Conservation (phyloP, 1,284 basidiomycete genomes). For the Marasmius oreades region DNA sequence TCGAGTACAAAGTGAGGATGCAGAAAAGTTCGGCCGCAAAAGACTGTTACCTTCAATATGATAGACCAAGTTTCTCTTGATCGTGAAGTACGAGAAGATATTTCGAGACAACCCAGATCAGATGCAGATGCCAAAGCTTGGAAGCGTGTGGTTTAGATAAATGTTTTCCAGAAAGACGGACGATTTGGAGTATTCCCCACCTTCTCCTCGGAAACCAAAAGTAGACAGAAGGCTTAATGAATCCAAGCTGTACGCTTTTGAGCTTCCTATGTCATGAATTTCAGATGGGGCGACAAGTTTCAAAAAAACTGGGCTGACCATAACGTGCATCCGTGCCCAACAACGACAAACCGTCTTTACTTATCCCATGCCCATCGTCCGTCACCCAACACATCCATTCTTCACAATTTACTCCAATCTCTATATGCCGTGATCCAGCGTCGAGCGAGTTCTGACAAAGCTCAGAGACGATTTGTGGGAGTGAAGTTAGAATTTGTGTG, state of each 20-base stretch:
- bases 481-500: slow-evolving; percentile 76
- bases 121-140: slow-evolving; percentile 81
- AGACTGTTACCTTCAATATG: slow-evolving; percentile 66
- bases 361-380: slow-evolving; percentile 81
- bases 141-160: background rate
- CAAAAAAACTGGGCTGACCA: slow-evolving; percentile 40
- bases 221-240: slow-evolving; percentile 52
- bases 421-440: slow-evolving; percentile 56
- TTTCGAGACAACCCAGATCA: slow-evolving; percentile 71
- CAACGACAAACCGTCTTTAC: slow-evolving; percentile 48
- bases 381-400: slow-evolving; percentile 79
- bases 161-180: background rate
- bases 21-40: background rate
- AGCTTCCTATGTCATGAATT: slow-evolving; percentile 48
- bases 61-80: slow-evolving; percentile 66
- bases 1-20: slow-evolving; percentile 1
- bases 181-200: slow-evolving; percentile 43
- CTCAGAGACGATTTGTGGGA: slow-evolving; percentile 77
- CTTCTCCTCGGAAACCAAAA: slow-evolving; percentile 91
- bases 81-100: slow-evolving; percentile 63
- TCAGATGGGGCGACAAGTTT: background rate
- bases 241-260: slow-evolving; percentile 58
- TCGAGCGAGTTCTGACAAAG: slow-evolving; percentile 84
- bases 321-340: slow-evolving; percentile 61
- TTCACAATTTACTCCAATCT: slow-evolving; percentile 62